Evolutionary conservation across 192 early-diverging fungal genomes (phyloP).

Genomic region (Podila epicladia): DNA sequence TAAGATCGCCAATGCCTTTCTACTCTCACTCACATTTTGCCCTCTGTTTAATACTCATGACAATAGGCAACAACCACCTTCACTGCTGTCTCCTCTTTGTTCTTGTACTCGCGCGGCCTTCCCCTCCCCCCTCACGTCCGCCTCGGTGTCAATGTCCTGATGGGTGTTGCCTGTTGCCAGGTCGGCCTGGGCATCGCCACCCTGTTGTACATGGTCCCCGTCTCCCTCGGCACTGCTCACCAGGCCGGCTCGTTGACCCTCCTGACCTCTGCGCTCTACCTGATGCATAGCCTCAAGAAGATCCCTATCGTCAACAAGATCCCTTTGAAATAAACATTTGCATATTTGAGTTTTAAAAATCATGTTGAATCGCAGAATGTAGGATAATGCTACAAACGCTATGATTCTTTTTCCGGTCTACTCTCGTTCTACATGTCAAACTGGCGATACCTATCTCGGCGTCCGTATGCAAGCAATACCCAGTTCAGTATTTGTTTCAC

Average conservation of each 20-base stretch:
- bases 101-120: constrained; percentile 75
- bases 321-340: constrained; percentile 19
- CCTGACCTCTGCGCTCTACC: constrained; percentile 80
- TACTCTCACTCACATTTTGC: neutral
- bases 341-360: no score
- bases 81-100: constrained; percentile 75
- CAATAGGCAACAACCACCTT: constrained; percentile 83
- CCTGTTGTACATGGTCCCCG: constrained; percentile 92
- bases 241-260: constrained; percentile 92
- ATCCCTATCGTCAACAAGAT: constrained; percentile 56
- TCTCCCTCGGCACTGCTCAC: constrained; percentile 92
- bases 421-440: no score
- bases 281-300: constrained; percentile 75
- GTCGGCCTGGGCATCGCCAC: constrained; percentile 93
- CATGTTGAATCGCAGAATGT: no score
- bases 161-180: constrained; percentile 80
- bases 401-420: no score
- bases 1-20: neutral
- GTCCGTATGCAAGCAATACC: no score
- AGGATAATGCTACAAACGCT: no score
- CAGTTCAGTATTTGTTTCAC: no score
- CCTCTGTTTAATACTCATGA: neutral
- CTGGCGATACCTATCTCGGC: no score
- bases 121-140: constrained; percentile 75
- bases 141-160: constrained; percentile 75